Conservation (phyloP, 1,284 basidiomycete species). For the Schizophyllum commune region DNA sequence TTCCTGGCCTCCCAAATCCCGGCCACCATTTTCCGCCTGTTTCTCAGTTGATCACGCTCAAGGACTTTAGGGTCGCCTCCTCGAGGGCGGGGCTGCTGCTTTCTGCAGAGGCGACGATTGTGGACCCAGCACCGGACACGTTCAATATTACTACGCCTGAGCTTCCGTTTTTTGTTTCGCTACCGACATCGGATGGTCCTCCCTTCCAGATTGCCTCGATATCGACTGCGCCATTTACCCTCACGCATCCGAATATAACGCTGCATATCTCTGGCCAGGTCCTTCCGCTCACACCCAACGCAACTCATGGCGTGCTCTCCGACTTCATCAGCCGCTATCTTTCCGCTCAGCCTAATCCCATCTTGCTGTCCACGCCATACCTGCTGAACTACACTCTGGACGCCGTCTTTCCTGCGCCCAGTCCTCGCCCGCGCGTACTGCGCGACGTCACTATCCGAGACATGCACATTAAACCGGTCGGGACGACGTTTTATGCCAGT, state of each 20-base stretch:
- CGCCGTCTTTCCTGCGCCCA: slow-evolving; percentile 55
- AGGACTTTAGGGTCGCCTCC: slow-evolving; percentile 50
- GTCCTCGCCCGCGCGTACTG: slow-evolving; percentile 53
- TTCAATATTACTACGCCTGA: slow-evolving; percentile 43
- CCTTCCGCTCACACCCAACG: slow-evolving; percentile 38
- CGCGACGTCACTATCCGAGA: slow-evolving; percentile 62
- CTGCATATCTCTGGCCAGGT: slow-evolving; percentile 50
- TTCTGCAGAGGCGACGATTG: slow-evolving; percentile 46
- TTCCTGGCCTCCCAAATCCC: slow-evolving; percentile 61
- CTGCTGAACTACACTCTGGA: slow-evolving; percentile 39
- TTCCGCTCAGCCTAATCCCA: slow-evolving; percentile 43
- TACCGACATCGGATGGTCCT: slow-evolving; percentile 26
- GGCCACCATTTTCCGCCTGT: slow-evolving; percentile 47
- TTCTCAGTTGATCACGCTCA: slow-evolving; percentile 49
- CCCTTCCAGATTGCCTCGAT: slow-evolving; percentile 45
- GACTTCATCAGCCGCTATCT: slow-evolving; percentile 56
- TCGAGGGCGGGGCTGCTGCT: slow-evolving; percentile 34
- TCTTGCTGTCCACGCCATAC: slow-evolving; percentile 48
- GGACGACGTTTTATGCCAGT: slow-evolving; percentile 49
- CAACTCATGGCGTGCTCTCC: slow-evolving; percentile 33
- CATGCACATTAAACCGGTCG: slow-evolving; percentile 58
- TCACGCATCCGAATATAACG: slow-evolving; percentile 63
- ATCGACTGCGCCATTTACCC: slow-evolving; percentile 42
- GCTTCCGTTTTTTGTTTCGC: slow-evolving; percentile 53
- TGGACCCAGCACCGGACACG: slow-evolving; percentile 44